Base-by-base conservation (phyloP, 2,329 filamentous ascomycete species). In the Cercospora beticola region DNA sequence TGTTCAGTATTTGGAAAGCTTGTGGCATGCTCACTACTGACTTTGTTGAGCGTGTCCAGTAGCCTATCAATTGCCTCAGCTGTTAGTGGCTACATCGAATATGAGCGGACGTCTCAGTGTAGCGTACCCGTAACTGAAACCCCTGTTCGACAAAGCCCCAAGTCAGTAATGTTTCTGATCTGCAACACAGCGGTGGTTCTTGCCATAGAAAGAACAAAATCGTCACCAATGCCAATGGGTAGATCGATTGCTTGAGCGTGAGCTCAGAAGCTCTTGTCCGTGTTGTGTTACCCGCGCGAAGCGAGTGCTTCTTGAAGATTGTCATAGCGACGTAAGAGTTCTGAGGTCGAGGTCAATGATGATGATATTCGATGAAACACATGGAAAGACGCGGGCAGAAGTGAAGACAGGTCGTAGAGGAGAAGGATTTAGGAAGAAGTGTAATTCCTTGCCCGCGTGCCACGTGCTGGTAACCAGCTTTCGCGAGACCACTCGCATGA, bases 221-320 rank as follows among this genome's bases (percentile, higher is more conserved):
- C 0, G 87, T 90, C 62, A 92, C 90, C 4, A 93, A 83, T 65
- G 82, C 82, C 57, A 92, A 84, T 3, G 90, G 90, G 66, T 72
- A 69, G 68, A 58, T 21, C 30, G 71, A 72, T 40, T 70, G 67
- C 23, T 69, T 66, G 14, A 72, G 64, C 16, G 71, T 70, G 28
- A 72, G 66, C 43, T 72, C 65, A n/a, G 71, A 71, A n/a, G 71
- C 71, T n/a, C 68, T 62, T 0, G 71, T 72, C 14, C 71, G 54
- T 5, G 71, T 68, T 12, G 56, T 66, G 12, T 72, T 72, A 16
- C 69, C 67, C 9, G 67, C 69, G 33, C 68, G 68, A 28, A 72
- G 59, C 26, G 62, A 60, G n/a, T 70, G 49, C 36, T 65, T 71
- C 69, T 71, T 70, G 59, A 73, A 70, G 30, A 71, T 68, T 16